Base-by-base conservation (phyloP, 2,329 filamentous ascomycete genomes). In the Xylariaceae sp. region DNA sequence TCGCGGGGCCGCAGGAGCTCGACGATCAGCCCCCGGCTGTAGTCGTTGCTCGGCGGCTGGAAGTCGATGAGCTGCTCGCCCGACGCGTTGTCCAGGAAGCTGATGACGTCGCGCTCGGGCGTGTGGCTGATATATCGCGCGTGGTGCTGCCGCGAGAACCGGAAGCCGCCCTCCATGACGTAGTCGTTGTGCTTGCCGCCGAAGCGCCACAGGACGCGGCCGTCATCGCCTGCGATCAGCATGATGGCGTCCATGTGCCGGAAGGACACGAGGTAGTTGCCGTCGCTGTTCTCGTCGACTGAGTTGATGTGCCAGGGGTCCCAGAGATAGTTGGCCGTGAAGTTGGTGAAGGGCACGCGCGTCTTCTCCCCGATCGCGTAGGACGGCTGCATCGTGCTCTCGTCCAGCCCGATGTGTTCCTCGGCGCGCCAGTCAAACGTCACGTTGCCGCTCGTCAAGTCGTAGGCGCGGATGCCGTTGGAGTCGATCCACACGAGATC, bases 291-390 rank as follows among this genome's bases (percentile, higher is more conserved):
- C 18, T 42, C 34, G 19, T 42, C 39, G 11, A 42, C 19, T 13
- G 34, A 37, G 34, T 42, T 38, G 28, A 42, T 42, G 19, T 42
- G 39, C 39, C 41, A 43, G 3, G 41, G 41, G n/a, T 43, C 41
- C 29, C 29, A 43, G 13, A 35, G 35, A 28, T 39, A 39, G 17
- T 19, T 19, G 18, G 22, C 17, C 12, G 35, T 43, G 19, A 43
- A 43, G 19, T 43, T 38, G 16, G 41, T 34, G 31, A 43, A 43
- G 4, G 41, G 41, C 15, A 39, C 41, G 7, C 19, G 41, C 17
- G 22, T 32, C 37, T 43, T 43, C 12, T 19, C 15, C 12, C 9
- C n/a, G 15, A 34, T n/a, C n/a, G 22, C 38, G 30, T 43, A 39
- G 4, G 41, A 13, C n/a, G 41, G 41, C 7, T 19, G 29, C 12